These are phyloP conservation scores for Auxenochlorella protothecoides DNA, from an alignment of 139 green algal species.

Conservation along the genomic window DNA sequence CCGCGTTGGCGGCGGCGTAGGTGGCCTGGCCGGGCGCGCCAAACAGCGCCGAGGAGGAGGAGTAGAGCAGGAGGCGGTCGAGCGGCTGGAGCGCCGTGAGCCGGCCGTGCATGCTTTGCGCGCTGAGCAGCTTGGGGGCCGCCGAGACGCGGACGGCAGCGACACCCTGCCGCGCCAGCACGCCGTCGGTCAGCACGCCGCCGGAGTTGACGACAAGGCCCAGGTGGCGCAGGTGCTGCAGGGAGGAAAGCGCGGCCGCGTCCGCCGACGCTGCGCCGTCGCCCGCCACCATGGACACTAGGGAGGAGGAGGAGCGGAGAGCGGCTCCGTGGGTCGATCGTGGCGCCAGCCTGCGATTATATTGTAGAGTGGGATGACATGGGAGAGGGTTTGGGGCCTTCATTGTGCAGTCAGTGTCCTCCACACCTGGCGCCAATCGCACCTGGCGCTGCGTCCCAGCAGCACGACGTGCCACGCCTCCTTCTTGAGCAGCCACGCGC, in stretches of 20 bases:
- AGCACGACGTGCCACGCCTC: slow-evolving; percentile 27
- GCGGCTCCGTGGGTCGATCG: no score
- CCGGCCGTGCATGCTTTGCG: background rate
- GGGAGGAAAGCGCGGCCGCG: background rate
- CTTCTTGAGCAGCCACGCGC: slow-evolving; percentile 19
- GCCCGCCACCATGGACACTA: slow-evolving; percentile 9
- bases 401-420: no score
- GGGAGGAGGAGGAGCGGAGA: no score
- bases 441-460: slow-evolving; percentile 21
- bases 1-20: slow-evolving; percentile 61
- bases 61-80: slow-evolving; percentile 32
- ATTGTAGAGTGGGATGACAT: no score
- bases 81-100: slow-evolving; percentile 11
- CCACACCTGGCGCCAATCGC: no score
- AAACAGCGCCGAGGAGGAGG: slow-evolving; percentile 49
- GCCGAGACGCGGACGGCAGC: slow-evolving; percentile 14
- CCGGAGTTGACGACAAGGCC: slow-evolving; percentile 40
- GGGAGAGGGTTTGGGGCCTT: no score
- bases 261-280: slow-evolving; percentile 3
- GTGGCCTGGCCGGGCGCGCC: slow-evolving; percentile 58
- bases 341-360: no score
- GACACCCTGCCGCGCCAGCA: slow-evolving; percentile 33
- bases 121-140: slow-evolving; percentile 32
- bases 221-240: slow-evolving; percentile 5
- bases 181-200: slow-evolving; percentile 54